Percentiles rank a stretch among this genome's conserved stretches.
phyloP scores from a whole-genome alignment of 306 rosid species.

The Pterocarpus santalinus region DNA sequence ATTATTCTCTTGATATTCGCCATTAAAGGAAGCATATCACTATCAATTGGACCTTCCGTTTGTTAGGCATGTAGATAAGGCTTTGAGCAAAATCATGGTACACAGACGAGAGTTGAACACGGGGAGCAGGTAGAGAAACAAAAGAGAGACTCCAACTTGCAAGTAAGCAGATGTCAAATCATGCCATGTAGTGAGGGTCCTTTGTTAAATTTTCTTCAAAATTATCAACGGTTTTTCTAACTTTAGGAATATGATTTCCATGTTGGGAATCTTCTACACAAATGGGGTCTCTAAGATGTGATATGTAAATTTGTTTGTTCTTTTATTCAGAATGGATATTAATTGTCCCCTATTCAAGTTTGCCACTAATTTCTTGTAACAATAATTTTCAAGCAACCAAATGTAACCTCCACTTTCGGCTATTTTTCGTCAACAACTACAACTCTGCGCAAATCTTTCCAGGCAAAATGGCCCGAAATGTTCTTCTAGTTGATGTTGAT shows the following conservation, averaged over 20 bases:
- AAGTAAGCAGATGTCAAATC: conserved; percentile 23
- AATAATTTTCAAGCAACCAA: conserved; percentile 11
- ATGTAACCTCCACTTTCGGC: conserved; percentile 14
- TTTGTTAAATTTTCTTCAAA: conserved; percentile 19
- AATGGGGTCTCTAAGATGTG: conserved; percentile 51
- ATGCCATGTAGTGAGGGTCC: neutral
- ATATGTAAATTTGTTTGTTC: neutral
- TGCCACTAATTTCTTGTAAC: conserved; percentile 20
- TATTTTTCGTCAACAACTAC: conserved; percentile 17
- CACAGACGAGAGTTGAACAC: conserved; percentile 15
- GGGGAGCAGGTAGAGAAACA: neutral
- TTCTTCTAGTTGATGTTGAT: neutral
- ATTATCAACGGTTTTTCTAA: neutral
- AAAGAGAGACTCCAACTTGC: conserved; percentile 8
- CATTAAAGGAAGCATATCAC: neutral
- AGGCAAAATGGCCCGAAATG: neutral
- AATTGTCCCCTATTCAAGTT: conserved; percentile 7
- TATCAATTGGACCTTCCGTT: conserved; percentile 26
- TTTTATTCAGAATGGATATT: neutral
- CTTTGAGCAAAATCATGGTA: neutral
- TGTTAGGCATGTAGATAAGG: conserved; percentile 29
- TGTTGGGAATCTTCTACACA: conserved; percentile 54
- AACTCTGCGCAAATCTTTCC: neutral
- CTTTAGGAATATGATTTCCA: conserved; percentile 44
- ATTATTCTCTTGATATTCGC: neutral